phyloP scores from a whole-genome alignment of 805 yeast species.

The Zygosaccharomyces rouxii region DNA sequence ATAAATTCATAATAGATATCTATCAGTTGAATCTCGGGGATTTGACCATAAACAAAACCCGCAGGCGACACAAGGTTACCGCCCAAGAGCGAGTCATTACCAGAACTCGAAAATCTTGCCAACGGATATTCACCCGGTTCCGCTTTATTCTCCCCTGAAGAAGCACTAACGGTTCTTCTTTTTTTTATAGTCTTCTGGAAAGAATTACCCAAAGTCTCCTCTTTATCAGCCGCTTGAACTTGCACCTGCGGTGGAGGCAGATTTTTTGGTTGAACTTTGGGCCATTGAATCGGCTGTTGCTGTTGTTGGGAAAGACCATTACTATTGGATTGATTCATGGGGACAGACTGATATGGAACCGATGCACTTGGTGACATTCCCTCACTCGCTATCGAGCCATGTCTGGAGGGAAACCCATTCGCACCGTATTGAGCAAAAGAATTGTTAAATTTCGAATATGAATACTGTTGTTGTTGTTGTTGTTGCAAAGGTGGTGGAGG shows the following conservation, averaged over 20 bases:
- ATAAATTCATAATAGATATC: conserved; percentile 46
- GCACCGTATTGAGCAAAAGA: conserved; percentile 26
- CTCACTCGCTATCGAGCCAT: conserved; percentile 31
- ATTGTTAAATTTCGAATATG: conserved; percentile 8
- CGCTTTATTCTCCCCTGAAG: conserved; percentile 10
- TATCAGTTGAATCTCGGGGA: conserved; percentile 38
- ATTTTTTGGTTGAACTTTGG: neutral
- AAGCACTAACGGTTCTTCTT: neutral
- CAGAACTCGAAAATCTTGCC: neutral
- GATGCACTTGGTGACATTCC: conserved; percentile 32
- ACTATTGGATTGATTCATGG: conserved; percentile 6
- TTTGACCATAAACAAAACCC: conserved; percentile 26
- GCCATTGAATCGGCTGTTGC: conserved; percentile 4
- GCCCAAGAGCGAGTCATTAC: neutral
- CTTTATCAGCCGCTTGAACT: neutral
- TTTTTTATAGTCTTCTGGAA: conserved; percentile 2
- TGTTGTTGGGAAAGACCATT: neutral
- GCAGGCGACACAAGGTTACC: conserved; percentile 3
- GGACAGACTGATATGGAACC: conserved; percentile 8
- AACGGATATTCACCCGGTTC: conserved; percentile 3
- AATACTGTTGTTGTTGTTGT: conserved; percentile 11
- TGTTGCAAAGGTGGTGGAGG: conserved; percentile 5
- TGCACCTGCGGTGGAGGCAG: neutral
- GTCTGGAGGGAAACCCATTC: conserved; percentile 29
- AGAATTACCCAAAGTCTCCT: neutral